These are phyloP conservation scores for Aureobasidium zeae DNA, from an alignment of 2,329 filamentous ascomycete species.

Conservation along the genomic window DNA sequence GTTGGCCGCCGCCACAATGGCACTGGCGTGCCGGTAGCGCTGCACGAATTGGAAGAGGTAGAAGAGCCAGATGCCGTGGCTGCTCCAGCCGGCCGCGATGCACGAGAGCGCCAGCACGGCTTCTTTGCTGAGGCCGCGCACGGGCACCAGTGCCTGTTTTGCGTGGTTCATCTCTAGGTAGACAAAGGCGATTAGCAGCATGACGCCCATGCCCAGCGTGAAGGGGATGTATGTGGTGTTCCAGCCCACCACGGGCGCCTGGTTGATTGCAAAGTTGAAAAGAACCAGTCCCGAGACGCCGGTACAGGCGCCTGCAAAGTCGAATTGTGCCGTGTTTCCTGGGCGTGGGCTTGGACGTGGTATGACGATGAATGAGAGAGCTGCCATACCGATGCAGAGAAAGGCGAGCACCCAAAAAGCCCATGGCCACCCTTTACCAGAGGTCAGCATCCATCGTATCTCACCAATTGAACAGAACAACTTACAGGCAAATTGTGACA, in stretches of 20 bases:
- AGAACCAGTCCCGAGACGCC: constrained; percentile 27
- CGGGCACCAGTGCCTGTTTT: constrained; percentile 21
- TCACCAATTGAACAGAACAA: constrained; percentile 40
- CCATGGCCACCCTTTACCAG: constrained; percentile 27
- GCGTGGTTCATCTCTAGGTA: constrained; percentile 24
- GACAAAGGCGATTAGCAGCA: constrained; percentile 24
- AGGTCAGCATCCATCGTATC: constrained; percentile 25
- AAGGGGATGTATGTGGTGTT: constrained; percentile 23
- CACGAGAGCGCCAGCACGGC: constrained; percentile 24
- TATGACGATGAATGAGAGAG: constrained; percentile 23
- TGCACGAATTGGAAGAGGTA: constrained; percentile 19
- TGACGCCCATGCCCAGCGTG: constrained; percentile 24
- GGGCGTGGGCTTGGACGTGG: constrained; percentile 17
- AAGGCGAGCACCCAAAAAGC: constrained; percentile 26
- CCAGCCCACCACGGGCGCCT: constrained; percentile 28
- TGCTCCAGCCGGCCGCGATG: constrained; percentile 26
- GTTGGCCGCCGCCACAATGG: constrained; percentile 16
- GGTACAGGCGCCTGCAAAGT: constrained; percentile 23
- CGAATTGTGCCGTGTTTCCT: constrained; percentile 20
- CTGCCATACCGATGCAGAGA: constrained; percentile 21
- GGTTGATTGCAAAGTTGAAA: constrained; percentile 28
- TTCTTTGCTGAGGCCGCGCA: constrained; percentile 22
- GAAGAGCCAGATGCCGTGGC: constrained; percentile 26
- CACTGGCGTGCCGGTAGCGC: background rate
- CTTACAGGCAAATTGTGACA: constrained; percentile 28